phyloP scores from a whole-genome alignment of 2,329 filamentous ascomycete species.

The Sporothrix variecibatus region DNA sequence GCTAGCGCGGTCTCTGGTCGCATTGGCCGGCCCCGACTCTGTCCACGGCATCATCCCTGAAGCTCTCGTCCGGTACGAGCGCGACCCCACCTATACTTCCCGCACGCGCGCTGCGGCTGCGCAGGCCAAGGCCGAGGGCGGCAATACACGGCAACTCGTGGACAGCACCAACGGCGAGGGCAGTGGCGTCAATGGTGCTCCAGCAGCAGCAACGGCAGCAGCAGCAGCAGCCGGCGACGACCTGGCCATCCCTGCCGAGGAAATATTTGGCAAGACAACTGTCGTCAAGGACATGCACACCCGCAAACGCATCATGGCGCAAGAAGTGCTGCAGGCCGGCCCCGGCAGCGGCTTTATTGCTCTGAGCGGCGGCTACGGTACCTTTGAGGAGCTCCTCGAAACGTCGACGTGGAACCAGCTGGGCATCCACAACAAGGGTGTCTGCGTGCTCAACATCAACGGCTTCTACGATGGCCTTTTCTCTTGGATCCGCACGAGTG shows the following conservation, averaged over 20 bases:
- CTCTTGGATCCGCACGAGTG: slow-evolving; percentile 75
- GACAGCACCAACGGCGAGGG: not conserved
- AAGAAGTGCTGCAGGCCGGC: slow-evolving; percentile 78
- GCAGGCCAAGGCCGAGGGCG: slow-evolving; percentile 32
- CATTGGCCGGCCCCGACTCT: slow-evolving; percentile 73
- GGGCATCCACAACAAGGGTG: slow-evolving; percentile 79
- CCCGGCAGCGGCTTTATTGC: slow-evolving; percentile 88
- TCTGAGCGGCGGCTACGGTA: slow-evolving; percentile 86
- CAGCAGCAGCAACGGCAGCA: not conserved
- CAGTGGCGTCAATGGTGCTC: not conserved
- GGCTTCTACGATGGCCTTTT: slow-evolving; percentile 91
- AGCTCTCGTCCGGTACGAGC: slow-evolving; percentile 79
- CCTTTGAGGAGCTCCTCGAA: slow-evolving; percentile 93
- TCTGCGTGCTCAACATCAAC: slow-evolving; percentile 82
- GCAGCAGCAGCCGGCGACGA: not conserved
- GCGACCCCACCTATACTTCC: slow-evolving; percentile 56
- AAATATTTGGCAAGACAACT: slow-evolving; percentile 77
- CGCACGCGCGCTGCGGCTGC: slow-evolving; percentile 36
- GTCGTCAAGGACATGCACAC: slow-evolving; percentile 96
- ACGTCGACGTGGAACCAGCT: slow-evolving; percentile 94
- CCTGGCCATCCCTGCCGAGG: slow-evolving; percentile 62
- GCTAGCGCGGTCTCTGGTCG: slow-evolving; percentile 80
- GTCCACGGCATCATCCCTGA: slow-evolving; percentile 95
- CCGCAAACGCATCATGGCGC: slow-evolving; percentile 90
- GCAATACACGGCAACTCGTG: slow-evolving; percentile 18